These are phyloP conservation scores for Medicago arabica DNA, from an alignment of 306 rosid species.

Conservation along the genomic window DNA sequence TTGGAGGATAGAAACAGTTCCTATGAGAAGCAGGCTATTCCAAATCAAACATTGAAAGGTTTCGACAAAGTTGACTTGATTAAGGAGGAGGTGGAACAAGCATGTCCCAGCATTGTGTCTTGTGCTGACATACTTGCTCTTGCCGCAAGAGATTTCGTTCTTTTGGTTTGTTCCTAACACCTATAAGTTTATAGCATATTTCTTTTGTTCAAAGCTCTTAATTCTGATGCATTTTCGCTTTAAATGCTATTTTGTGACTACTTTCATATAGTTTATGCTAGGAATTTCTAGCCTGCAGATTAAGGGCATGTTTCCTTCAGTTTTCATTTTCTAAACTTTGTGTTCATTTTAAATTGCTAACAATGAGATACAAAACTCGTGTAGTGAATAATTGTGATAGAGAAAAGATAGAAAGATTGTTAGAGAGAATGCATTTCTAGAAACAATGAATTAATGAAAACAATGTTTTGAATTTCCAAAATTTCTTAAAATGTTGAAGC, in stretches of 20 bases:
- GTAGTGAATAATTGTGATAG: no score
- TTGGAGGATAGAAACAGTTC: slow-evolving; percentile 61
- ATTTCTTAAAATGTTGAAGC: no score
- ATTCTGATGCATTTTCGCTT: slow-evolving; percentile 17
- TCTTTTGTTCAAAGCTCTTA: slow-evolving; percentile 14
- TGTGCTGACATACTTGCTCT: slow-evolving; percentile 61
- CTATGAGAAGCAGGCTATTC: slow-evolving; percentile 74
- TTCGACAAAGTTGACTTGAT: slow-evolving; percentile 58
- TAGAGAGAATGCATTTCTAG: no score
- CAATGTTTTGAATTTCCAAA: no score
- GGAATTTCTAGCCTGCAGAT: no score
- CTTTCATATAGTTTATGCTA: no score
- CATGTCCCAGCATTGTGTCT: slow-evolving; percentile 58
- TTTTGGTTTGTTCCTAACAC: slow-evolving; percentile 53
- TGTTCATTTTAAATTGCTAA: no score
- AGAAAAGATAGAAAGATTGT: no score
- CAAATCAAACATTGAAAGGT: slow-evolving; percentile 63
- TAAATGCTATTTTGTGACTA: not conserved
- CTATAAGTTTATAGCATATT: not conserved
- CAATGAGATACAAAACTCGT: no score
- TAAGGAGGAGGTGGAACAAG: slow-evolving; percentile 60
- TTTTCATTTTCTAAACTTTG: no score
- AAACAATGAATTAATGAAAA: no score
- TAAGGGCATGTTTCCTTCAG: no score
- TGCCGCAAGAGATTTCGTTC: slow-evolving; percentile 57